Evolutionary conservation across 2,329 filamentous ascomycete species (phyloP).

Genomic region (Xylariaceae sp.): DNA sequence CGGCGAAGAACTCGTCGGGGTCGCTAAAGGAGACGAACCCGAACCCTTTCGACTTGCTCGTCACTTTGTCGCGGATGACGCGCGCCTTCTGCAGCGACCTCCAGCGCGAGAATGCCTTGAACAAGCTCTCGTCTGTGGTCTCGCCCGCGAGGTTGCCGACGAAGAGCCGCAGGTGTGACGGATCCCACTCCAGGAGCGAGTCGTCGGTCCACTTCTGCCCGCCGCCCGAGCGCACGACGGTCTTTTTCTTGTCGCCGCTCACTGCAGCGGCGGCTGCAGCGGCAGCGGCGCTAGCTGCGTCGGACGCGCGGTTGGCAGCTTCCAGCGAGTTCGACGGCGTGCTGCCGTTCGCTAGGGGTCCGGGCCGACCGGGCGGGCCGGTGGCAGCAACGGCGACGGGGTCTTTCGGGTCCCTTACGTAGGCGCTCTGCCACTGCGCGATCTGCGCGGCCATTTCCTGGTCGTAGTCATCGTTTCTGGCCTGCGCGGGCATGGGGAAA

Average conservation of each 20-base stretch:
- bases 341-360: constrained; percentile 24
- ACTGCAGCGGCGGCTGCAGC: constrained; percentile 40
- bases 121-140: constrained; percentile 89
- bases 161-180: constrained; percentile 87
- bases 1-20: constrained; percentile 92
- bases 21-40: constrained; percentile 96
- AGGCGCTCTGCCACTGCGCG: constrained; percentile 91
- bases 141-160: constrained; percentile 96
- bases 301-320: constrained; percentile 28
- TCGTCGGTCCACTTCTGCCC: constrained; percentile 91
- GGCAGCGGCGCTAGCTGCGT: constrained; percentile 38
- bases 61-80: constrained; percentile 91
- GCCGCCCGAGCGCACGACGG: constrained; percentile 80
- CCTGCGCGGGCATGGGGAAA: constrained; percentile 60
- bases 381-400: constrained; percentile 48
- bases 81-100: constrained; percentile 84
- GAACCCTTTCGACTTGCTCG: constrained; percentile 92
- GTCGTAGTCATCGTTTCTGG: constrained; percentile 48
- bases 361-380: constrained; percentile 21
- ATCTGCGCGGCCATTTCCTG: constrained; percentile 87
- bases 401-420: constrained; percentile 51
- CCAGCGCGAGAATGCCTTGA: constrained; percentile 91
- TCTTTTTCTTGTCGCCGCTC: constrained; percentile 63
- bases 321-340: constrained; percentile 36
- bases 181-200: constrained; percentile 90